Evolutionary conservation across 306 rosid species (phyloP).

Genomic region (Gynostemma pentaphyllum): DNA sequence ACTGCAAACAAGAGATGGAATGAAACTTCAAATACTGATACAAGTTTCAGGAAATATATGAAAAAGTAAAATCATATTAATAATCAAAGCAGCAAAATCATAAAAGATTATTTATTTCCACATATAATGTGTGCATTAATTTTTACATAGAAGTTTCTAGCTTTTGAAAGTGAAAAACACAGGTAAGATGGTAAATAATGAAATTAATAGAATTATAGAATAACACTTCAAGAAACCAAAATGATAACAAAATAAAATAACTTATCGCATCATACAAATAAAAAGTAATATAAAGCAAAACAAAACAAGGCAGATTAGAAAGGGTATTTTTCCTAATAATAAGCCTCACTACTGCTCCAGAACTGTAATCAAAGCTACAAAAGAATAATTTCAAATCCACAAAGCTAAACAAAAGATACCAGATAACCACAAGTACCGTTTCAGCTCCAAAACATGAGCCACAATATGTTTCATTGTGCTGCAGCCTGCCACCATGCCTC

Average conservation of each 20-base stretch:
- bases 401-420: constrained; percentile 10
- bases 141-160: neutral
- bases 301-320: neutral
- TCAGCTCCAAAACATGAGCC: constrained; percentile 96
- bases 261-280: neutral
- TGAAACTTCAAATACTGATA: constrained; percentile 6
- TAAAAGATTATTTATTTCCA: neutral
- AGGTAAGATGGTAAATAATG: neutral
- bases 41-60: neutral
- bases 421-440: constrained; percentile 36
- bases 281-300: neutral
- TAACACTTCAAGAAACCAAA: neutral
- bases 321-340: neutral
- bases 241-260: neutral
- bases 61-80: neutral
- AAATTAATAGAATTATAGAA: neutral
- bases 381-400: neutral
- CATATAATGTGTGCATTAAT: neutral
- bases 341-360: neutral
- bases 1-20: constrained; percentile 38
- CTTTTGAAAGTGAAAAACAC: neutral
- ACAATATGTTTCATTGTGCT: constrained; percentile 71
- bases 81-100: neutral
- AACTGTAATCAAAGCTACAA: neutral
- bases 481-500: constrained; percentile 87